Base-by-base conservation (phyloP, 1,284 basidiomycete species). In the Grifola frondosa region DNA sequence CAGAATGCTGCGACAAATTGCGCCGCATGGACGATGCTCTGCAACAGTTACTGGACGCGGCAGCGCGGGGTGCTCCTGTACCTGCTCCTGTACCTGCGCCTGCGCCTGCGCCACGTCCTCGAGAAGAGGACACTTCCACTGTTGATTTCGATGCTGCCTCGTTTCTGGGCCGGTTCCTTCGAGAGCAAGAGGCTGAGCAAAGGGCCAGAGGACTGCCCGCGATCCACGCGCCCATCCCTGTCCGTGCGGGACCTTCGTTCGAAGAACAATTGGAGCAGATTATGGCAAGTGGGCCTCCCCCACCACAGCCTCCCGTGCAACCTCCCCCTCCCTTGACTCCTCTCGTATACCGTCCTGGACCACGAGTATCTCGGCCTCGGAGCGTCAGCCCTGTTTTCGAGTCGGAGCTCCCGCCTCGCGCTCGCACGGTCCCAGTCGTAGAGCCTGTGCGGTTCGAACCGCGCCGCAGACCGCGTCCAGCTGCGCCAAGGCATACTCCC, bases 211-310 rank as follows among this genome's bases (percentile, higher is more conserved):
- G 51, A 24, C 61, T 57, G 53, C 52, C 61, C 11, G 62, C 65
- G 0, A 59, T 76, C 20, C 65, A 65, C 30, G 64, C 67, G 44
- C 77, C 77, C 7, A 58, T 64, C 1, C 70, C 75, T 4, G 54
- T 61, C 12, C 69, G 62, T 15, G 45, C 70, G 11, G 76, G 73
- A 9, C 73, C 69, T 4, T 75, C 80, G 0, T 66, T 84, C 28
- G 74, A 76, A 10, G 74, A 82, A 42, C 73, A 78, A 43, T 59
- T 87, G 7, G 74, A 80, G 39, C 78, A 81, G n/a, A 69, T 85
- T 15, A 52, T 84, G 25, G 68, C 72, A 22, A 61, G 76, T 12
- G 67, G 67, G 9, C 62, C 68, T 10, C 63, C 64, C 22, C 55
- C 70, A 0, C 63, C 69, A 11, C 65, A 67, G 12, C 61, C 65